phyloP scores from a whole-genome alignment of 1,139 yeast species.

The Geotrichum citri-aurantii region DNA sequence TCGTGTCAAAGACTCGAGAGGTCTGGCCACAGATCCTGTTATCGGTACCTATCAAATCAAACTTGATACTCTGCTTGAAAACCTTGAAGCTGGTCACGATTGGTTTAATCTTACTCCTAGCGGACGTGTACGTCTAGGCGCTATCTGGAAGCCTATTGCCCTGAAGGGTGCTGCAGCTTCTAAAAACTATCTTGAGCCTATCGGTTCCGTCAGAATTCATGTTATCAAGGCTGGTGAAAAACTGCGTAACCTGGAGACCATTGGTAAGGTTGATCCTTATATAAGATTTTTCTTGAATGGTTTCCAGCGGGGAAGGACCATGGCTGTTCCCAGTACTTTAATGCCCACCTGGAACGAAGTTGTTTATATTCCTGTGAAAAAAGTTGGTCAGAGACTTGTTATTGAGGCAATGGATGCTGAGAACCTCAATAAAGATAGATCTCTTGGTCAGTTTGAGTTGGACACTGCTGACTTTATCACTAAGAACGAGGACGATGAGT shows the following conservation, averaged over 20 bases:
- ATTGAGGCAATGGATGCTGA: conserved; percentile 92
- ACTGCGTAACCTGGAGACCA: conserved; percentile 73
- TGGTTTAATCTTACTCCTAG: conserved; percentile 62
- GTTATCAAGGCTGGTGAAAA: conserved; percentile 56
- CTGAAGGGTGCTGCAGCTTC: conserved; percentile 55
- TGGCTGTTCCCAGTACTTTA: conserved; percentile 56
- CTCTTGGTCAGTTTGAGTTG: conserved; percentile 75
- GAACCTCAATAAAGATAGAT: conserved; percentile 66
- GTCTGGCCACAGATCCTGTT: conserved; percentile 54
- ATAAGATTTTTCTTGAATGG: conserved; percentile 80
- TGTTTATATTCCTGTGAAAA: conserved; percentile 75
- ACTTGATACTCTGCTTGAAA: conserved; percentile 66
- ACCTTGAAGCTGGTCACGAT: conserved; percentile 67
- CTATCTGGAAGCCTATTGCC: conserved; percentile 84
- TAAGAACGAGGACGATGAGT: conserved; percentile 62
- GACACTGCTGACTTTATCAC: conserved; percentile 60
- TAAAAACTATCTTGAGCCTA: conserved; percentile 82
- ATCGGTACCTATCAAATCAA: conserved; percentile 43
- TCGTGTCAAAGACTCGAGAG: conserved; percentile 57
- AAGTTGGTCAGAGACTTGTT: conserved; percentile 72
- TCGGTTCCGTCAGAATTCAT: conserved; percentile 82
- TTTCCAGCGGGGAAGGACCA: conserved; percentile 69
- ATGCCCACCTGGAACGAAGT: conserved; percentile 84
- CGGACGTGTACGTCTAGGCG: conserved; percentile 67
- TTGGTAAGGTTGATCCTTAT: conserved; percentile 92